Evolutionary conservation across 2,329 filamentous ascomycete genomes (phyloP).

Genomic region (Penicillium sp.): DNA sequence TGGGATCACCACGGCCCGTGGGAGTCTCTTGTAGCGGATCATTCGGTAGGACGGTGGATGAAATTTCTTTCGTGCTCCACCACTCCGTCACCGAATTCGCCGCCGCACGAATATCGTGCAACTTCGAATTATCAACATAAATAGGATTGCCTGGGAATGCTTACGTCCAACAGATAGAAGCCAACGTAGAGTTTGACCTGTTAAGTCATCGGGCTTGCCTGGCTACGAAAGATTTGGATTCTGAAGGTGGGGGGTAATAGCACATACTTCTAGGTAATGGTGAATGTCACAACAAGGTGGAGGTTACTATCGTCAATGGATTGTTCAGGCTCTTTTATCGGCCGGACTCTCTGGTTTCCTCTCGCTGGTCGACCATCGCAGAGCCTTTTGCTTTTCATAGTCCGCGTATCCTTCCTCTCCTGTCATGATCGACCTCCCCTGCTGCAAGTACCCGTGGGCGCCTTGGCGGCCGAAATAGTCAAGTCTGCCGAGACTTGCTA

Average conservation of each 20-base stretch:
- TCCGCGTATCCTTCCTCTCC: not conserved
- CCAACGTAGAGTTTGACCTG: not conserved
- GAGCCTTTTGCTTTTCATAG: not conserved
- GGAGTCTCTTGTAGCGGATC: not conserved
- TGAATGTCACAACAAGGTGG: too few relatives aligned
- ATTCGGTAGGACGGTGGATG: not conserved
- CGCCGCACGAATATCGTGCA: not conserved
- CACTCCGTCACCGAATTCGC: not conserved
- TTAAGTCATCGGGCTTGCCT: too few relatives aligned
- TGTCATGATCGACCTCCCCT: not conserved
- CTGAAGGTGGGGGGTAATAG: not conserved
- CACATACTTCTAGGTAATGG: not conserved
- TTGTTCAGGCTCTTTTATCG: too few relatives aligned
- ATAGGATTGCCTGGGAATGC: not conserved
- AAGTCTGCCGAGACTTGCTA: not conserved
- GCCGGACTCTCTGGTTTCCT: too few relatives aligned
- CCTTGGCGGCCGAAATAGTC: constrained; percentile 3
- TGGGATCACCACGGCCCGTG: not conserved
- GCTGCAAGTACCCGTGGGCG: not conserved
- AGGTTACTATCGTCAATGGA: too few relatives aligned
- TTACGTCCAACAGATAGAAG: not conserved
- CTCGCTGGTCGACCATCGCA: too few relatives aligned
- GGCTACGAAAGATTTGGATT: not conserved
- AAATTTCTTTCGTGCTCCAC: constrained; percentile 1
- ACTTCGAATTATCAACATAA: not conserved